Base-by-base conservation (phyloP, 1,139 yeast species). In the Blastobotrys raffinosifermentans region DNA sequence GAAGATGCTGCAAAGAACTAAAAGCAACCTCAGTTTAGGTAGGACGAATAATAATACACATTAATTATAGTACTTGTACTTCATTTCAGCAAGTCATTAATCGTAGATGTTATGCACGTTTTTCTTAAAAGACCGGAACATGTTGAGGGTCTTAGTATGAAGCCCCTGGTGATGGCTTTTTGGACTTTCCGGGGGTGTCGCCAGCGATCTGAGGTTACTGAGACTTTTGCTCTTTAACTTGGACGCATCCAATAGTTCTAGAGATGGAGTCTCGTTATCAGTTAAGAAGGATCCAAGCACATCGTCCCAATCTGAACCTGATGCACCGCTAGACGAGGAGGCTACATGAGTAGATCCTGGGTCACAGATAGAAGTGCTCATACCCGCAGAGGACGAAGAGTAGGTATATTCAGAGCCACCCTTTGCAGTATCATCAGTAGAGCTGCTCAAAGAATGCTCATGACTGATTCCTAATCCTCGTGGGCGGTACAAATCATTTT, bases 1-100 rank as follows among this genome's bases (percentile, higher is more conserved):
- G 96, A 87, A 42, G 71, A 67, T 41, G 53, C 58, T 25, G 50
- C 54, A 23, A 64, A 66, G 55, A 50, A 46, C 35, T n/a, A n/a
- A n/a, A n/a, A n/a, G 5, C n/a, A 23, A 23, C 7, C 13, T 6
- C 13, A 23, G n/a, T 23, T 11, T 11, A 10, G 27, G 27, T 6
- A 6, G 27, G 9, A 18, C 13, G 18, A 11, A 17, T 30, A 30
- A 13, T 30, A 30, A 26, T 30, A 29, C 21, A 30, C 16, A 13
- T 19, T 16, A 11, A n/a, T n/a, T n/a, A n/a, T n/a, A n/a, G n/a
- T n/a, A n/a, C n/a, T n/a, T n/a, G n/a, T n/a, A n/a, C n/a, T n/a
- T n/a, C n/a, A n/a, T n/a, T n/a, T n/a, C n/a, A n/a, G n/a, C n/a
- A n/a, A n/a, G n/a, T n/a, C n/a, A n/a, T n/a, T n/a, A n/a, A n/a